phyloP scores from a whole-genome alignment of 495 filamentous ascomycete species.

The Penicillium mononematosum region DNA sequence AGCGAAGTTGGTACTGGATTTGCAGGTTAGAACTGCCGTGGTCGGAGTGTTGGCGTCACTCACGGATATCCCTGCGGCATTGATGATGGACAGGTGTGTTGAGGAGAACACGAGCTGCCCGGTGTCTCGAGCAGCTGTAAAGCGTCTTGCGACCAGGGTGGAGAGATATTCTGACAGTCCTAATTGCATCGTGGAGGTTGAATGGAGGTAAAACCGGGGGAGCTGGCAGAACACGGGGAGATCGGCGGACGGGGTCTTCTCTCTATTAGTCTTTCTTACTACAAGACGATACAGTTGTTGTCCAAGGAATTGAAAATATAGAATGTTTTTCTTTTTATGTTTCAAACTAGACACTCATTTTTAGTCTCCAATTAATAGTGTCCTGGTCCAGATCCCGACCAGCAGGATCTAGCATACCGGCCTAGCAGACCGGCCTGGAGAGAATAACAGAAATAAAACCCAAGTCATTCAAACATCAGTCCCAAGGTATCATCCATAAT shows the following conservation, averaged over 20 bases:
- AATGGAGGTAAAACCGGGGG: not conserved
- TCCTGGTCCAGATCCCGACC: conserved; percentile 10
- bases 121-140: conserved; percentile 50
- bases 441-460: conserved; percentile 7
- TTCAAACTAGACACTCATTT: conserved; percentile 15
- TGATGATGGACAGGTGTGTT: conserved; percentile 56
- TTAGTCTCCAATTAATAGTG: conserved; percentile 7
- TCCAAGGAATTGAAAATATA: not conserved
- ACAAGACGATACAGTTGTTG: not conserved
- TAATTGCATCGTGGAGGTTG: conserved; percentile 35
- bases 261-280: not conserved
- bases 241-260: conserved; percentile 3
- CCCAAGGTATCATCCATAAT: conserved; percentile 28
- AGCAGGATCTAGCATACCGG: conserved; percentile 12
- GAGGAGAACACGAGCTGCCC: conserved; percentile 59
- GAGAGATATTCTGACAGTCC: conserved; percentile 48
- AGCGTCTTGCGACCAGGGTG: conserved; percentile 54
- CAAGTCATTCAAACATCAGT: conserved; percentile 13
- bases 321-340: not conserved
- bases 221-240: conserved; percentile 14
- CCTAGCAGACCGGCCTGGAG: conserved; percentile 1
- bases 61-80: conserved; percentile 55
- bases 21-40: conserved; percentile 7
- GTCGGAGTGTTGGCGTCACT: conserved; percentile 12
- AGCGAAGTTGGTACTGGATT: conserved; percentile 72